These are phyloP conservation scores for Globisporangium recalcitrans DNA, from an alignment of 352 stramenopile genomes.

Conservation along the genomic window DNA sequence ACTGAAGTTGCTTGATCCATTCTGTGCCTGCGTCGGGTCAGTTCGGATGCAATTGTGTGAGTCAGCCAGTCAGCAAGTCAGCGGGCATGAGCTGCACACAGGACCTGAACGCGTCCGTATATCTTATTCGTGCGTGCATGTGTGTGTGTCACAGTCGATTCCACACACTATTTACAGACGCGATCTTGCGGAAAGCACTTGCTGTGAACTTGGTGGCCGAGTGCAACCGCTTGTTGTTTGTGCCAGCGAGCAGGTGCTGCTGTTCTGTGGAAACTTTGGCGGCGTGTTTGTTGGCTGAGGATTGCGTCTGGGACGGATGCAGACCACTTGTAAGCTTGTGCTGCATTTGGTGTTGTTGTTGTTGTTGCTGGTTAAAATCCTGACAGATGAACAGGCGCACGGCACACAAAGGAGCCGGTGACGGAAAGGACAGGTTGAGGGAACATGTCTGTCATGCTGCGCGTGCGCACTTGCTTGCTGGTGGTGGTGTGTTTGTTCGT, in stretches of 20 bases:
- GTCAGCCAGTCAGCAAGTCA: neutral
- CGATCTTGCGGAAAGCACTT: neutral
- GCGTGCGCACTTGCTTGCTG: neutral
- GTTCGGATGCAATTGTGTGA: neutral
- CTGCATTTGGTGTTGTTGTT: too few relatives aligned
- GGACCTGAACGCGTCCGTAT: neutral
- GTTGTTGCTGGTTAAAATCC: neutral
- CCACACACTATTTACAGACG: neutral
- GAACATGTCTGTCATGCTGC: neutral
- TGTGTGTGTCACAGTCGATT: neutral
- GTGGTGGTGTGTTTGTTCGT: neutral
- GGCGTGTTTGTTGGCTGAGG: neutral
- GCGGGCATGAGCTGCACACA: too few relatives aligned
- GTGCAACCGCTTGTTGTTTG: neutral
- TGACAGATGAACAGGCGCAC: neutral
- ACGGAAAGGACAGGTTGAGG: neutral
- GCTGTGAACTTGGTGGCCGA: neutral
- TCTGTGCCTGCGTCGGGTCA: neutral
- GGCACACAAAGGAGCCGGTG: neutral
- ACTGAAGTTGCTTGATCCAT: neutral
- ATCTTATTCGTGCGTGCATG: neutral
- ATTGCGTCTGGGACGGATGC: neutral
- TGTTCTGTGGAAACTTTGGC: neutral
- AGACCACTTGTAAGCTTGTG: neutral
- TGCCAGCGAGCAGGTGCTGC: neutral